Evolutionary conservation across 108 stramenopile genomes (phyloP), one percentile per base, ranked within the genome.

Genomic region (Cyclotella cryptica): DNA sequence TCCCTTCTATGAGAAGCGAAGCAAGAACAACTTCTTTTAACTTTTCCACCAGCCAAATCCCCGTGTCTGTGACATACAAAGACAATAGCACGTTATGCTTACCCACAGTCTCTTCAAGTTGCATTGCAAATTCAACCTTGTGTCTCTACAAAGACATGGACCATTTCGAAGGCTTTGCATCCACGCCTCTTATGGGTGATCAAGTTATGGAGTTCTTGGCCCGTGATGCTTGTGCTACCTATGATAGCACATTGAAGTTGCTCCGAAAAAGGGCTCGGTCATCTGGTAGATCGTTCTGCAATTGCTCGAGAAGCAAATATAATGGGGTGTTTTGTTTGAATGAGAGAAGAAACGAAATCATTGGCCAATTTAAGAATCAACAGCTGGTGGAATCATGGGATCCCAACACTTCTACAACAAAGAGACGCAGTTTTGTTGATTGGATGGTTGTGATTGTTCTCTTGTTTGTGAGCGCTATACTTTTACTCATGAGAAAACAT

Each of bases 271-370:
- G 5, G 28, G 12, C 43, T 6, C 4, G 9, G n/a, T n/a, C 17
- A 6, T 5, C 6, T 13, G 28, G 43, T n/a, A 64, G 43, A 43
- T 6, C 13, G 14, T 39, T 64, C 21, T 64, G 63, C 43, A 41
- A 21, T 24, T 64, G 63, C 21, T 13, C 39, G 22, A 8, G 17
- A 43, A 44, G 28, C 22, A 41, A 41, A 64, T 64, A 43, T 24
- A n/a, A 22, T 22, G 63, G 63, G 19, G 41, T 64, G 63, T 64
- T 21, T 64, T 64, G 63, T 64, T 64, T 64, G 22, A 41, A 64
- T 43, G 63, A 44, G 22, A n/a, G n/a, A n/a, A n/a, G n/a, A n/a
- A n/a, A n/a, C n/a, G n/a, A n/a, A n/a, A n/a, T n/a, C n/a, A n/a
- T n/a, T n/a, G n/a, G n/a, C n/a, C n/a, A n/a, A n/a, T 28, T 19